Percentiles rank a stretch among this genome's conserved stretches.
These are phyloP conservation scores for Aspergillus sp. DNA, from an alignment of 2,329 filamentous ascomycete genomes.

Conservation along the genomic window DNA sequence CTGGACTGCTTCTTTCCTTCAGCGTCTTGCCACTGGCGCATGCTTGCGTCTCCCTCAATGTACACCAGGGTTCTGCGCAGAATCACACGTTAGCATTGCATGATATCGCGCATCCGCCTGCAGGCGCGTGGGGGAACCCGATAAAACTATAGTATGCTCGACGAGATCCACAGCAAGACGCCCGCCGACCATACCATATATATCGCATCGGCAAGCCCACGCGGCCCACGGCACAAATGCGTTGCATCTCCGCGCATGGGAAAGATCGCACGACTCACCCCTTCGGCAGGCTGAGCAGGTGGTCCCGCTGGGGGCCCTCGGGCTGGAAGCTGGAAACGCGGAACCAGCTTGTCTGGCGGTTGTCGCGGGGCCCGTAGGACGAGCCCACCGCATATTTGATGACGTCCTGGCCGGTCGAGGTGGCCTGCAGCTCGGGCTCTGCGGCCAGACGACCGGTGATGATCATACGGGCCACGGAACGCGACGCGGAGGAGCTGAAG, in stretches of 20 bases:
- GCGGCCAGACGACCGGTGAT: constrained; percentile 82
- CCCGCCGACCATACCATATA: too few species aligned
- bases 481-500: constrained; percentile 67
- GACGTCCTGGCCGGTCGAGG: constrained; percentile 68
- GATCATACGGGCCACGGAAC: constrained; percentile 73
- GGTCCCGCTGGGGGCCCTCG: constrained; percentile 68
- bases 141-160: background rate
- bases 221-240: background rate
- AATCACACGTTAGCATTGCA: constrained; percentile 8
- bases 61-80: constrained; percentile 67
- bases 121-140: too few species aligned
- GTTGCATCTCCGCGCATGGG: background rate
- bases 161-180: too few species aligned
- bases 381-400: constrained; percentile 75
- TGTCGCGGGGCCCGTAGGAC: constrained; percentile 63
- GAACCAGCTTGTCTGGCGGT: constrained; percentile 83
- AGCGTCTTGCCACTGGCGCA: constrained; percentile 64
- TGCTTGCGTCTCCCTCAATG: constrained; percentile 76
- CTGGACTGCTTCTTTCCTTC: constrained; percentile 64
- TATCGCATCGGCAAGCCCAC: background rate
- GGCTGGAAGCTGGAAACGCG: constrained; percentile 67
- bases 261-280: constrained; percentile 62
- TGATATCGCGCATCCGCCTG: too few species aligned
- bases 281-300: constrained; percentile 71
- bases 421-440: constrained; percentile 71